These are phyloP conservation scores for Coemansia umbellata DNA, from an alignment of 192 early-diverging fungal genomes.

Conservation along the genomic window DNA sequence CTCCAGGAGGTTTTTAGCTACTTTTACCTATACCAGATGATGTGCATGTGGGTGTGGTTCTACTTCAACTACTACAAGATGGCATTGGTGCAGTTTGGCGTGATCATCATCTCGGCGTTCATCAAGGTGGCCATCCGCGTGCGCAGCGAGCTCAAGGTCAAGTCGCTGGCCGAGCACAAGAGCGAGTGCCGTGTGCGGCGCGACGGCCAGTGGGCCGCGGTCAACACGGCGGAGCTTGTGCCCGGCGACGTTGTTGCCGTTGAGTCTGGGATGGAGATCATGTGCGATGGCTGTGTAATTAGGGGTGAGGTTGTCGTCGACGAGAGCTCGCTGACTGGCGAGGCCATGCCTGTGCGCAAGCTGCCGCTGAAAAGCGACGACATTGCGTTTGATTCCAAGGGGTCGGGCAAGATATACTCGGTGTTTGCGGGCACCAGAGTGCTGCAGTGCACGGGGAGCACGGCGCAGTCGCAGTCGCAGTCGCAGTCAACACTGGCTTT, in stretches of 20 bases:
- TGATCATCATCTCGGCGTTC: slow-evolving; percentile 56
- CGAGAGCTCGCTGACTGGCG: slow-evolving; percentile 72
- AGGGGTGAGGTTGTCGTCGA: slow-evolving; percentile 69
- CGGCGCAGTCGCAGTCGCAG: background rate
- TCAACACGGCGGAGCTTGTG: slow-evolving; percentile 57
- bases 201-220: slow-evolving; percentile 55
- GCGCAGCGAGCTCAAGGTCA: slow-evolving; percentile 55
- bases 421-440: slow-evolving; percentile 68
- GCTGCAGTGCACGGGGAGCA: slow-evolving; percentile 51
- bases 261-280: slow-evolving; percentile 45
- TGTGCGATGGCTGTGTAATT: slow-evolving; percentile 68
- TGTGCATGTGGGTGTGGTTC: slow-evolving; percentile 68
- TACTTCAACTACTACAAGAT: slow-evolving; percentile 64
- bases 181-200: slow-evolving; percentile 53
- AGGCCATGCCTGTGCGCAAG: slow-evolving; percentile 78
- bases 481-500: too few species aligned
- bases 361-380: slow-evolving; percentile 59
- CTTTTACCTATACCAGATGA: slow-evolving; percentile 63
- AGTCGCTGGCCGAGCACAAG: slow-evolving; percentile 55
- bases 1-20: slow-evolving; percentile 57
- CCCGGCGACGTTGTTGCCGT: slow-evolving; percentile 66
- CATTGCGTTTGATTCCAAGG: slow-evolving; percentile 21
- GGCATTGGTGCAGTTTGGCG: slow-evolving; percentile 55
- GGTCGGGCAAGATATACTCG: slow-evolving; percentile 53
- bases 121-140: slow-evolving; percentile 57